Base-by-base conservation (phyloP, 2,329 filamentous ascomycete genomes). In the Penicillium sp. region DNA sequence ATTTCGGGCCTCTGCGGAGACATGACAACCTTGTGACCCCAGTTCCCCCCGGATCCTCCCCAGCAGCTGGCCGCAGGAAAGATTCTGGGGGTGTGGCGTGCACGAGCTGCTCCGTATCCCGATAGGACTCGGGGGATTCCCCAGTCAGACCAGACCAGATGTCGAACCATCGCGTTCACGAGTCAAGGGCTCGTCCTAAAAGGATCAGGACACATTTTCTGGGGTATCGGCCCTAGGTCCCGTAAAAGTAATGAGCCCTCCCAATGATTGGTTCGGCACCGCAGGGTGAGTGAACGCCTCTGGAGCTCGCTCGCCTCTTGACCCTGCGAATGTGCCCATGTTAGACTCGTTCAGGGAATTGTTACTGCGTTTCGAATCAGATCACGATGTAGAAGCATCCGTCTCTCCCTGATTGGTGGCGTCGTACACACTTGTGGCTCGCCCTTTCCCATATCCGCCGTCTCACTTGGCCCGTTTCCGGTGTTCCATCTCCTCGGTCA, bases 41-140 rank as follows among this genome's bases (percentile, higher is more conserved):
- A 49, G 42, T 32, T 5, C 29, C 34, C 49, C 52, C 45, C 47
- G 39, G 45, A 33, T 44, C 27, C 41, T 11, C 46, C 34, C 39
- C 44, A 52, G 49, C 44, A 51, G 26, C 28, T 48, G 29, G 29
- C 29, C 29, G 29, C 29, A 11, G 29, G 29, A 36, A 11, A 46
- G 42, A 48, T 38, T 45, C 41, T 41, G 47, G 46, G 29, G 45
- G 43, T 37, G 56, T 57, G 56, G 54, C 56, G 48, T 51, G 45
- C 50, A 37, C 28, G 13, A 46, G 39, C 33, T 41, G 49, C 53
- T 58, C 56, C 56, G 54, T 55, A 52, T 58, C 53, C 54, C 48
- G 42, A 53, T 56, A 48, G 54, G 53, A 53, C 54, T 47, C 48
- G 55, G 51, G 45, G 45, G n/a, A 44, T 52, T 52, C 52, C 45